Base-by-base conservation (phyloP, 169 alveolate genomes). In the Eimeria mitis region DNA sequence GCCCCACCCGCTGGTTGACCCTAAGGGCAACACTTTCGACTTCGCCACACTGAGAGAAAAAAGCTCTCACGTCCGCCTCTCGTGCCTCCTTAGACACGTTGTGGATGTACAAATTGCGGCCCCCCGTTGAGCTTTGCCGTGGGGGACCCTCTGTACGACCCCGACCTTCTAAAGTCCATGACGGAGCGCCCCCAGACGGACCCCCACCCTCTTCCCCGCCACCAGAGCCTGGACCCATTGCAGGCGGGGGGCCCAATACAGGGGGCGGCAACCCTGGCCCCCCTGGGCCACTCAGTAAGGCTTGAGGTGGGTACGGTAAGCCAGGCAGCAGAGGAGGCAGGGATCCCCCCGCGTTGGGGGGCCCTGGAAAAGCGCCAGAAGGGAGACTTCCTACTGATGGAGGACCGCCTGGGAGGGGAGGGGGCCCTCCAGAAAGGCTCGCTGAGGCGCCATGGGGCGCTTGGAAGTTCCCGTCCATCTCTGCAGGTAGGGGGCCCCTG, bases 11-110 rank as follows among this genome's bases (percentile, higher is more conserved):
- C 42, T 68, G 89, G 89, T 88, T 92, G 68, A 88, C 65, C 21
- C 96, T 76, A 21, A 92, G 84, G 44, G 89, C 96, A 49, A 92
- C 96, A 25, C 94, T 49, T 37, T 73, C 89, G 9, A 92, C 96
- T 75, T 92, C 89, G 44, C 96, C 96, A 68, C 89, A 92, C 81
- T 92, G 96, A 25, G 96, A 92, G 52, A 92, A 92, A 42, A 92
- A 92, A 0, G 54, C 68, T 70, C 61, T 83, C 47, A 92, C 78
- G 68, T 92, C 94, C 40, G 96, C 73, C 49, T 92, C 96, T 11
- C 91, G 34, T 13, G 96, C 96, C 61, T 92, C 96, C 76, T 76
- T 78, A 9, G 96, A 87, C 31, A 92, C 96, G 92, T 92, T 92
- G 76, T 92, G 96, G 75, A 92, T 92, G 92, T 92, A 92, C 88